Evolutionary conservation across 179 eudicot species (phyloP), one percentile per base, ranked within the genome.

Genomic region (Vitellaria paradoxa): DNA sequence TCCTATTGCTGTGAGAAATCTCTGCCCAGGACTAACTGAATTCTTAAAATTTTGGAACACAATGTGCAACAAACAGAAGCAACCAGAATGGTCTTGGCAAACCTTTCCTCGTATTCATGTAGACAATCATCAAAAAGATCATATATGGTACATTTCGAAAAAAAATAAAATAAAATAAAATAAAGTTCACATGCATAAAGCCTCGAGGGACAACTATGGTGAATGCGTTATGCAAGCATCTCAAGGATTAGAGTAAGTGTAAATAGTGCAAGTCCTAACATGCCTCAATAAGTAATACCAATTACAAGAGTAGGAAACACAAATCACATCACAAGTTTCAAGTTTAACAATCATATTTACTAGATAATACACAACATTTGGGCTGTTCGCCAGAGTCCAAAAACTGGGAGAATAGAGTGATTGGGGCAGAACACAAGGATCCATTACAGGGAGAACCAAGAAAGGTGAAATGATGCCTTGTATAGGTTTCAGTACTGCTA

Each of bases 61-160:
- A n/a, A 69, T 15, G 7, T 71, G 37, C 23, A 24, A 47, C 17
- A 64, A 17, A 64, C 61, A 23, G 45, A 26, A 75, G 77, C 53
- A 74, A 23, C 46, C 2, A 75, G 26, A 10, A 13, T 64, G 78
- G 49, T 26, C 59, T 30, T 15, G 26, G 49, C 12, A 18, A 53
- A 23, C 15, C 59, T 20, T 70, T 70, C n/a, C 7, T 52, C 42
- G 15, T 4, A 42, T 15, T 65, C 49, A 64, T 14, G 59, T 10
- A 75, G 21, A 59, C 62, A 75, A 20, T 46, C 57, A 23, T 61
- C 40, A 64, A 59, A 63, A n/a, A 49, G n/a, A 24, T 62, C 10
- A 50, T 3, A 68, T 50, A 57, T 63, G 37, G 66, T 63, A 18
- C 23, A 37, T 24, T 4, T 63, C 23, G n/a, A n/a, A n/a, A n/a